Evolutionary conservation across 2,329 filamentous ascomycete genomes (phyloP), one percentile per base, ranked within the genome.

Genomic region (Arthrobotrys musiformis): DNA sequence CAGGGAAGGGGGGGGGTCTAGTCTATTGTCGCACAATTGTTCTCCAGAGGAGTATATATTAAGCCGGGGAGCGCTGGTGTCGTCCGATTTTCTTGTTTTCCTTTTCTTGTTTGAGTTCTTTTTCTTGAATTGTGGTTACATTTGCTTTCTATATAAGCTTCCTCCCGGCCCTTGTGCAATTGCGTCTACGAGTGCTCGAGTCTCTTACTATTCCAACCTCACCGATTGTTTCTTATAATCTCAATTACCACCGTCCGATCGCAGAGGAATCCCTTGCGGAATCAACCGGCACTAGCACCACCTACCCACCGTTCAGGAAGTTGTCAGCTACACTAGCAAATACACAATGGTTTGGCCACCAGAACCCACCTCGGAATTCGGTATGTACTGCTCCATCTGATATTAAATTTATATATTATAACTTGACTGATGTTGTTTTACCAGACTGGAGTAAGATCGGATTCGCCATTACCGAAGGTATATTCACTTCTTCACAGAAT

Each of bases 371-470:
- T 50, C 64, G 13, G 72, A 76, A 24, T 64, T 76, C 50, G 64
- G 72, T 76, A 66, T 35, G 64, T 42, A 28, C 6, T 40, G 2
- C 15, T 8, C 9, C 17, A 24, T 1, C 2, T 44, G 11, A 9
- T 40, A 9, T 44, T 62, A 11, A 4, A 40, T 40, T 15, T 22
- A 52, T 30, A 17, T 7, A 35, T 33, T 52, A n/a, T 70, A 9
- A 62, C n/a, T 42, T 11, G 9, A 58, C 11, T 66, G 44, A 79
- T 15, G 7, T 33, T n/a, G 7, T 28, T 17, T 33, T 6, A 8
- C 13, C 44, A 89, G 93, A 98, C 87, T 98, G 94, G 94, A 89
- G 88, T 83, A 91, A 97, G 82, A 89, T 98, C 79, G 94, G 94
- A 82, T 98, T 98, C 88, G 90, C 90, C 82, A 91, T 97, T 81